Evolutionary conservation across 2,329 filamentous ascomycete species (phyloP).

Genomic region (Claviceps africana): DNA sequence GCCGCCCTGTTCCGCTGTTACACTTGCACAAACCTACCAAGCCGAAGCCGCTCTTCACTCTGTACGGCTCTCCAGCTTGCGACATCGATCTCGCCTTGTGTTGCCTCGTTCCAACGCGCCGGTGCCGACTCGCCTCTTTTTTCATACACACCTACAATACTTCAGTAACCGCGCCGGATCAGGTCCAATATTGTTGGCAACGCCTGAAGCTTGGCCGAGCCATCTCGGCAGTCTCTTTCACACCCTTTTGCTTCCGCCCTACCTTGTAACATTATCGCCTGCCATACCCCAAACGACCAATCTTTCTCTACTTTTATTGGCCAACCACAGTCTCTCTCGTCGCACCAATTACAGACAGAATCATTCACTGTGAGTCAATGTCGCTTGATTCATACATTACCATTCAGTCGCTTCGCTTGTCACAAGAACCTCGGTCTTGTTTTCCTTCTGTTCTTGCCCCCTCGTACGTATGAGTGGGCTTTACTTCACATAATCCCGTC

Average conservation of each 20-base stretch:
- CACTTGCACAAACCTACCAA: slow-evolving; percentile 9
- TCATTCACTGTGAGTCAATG: slow-evolving; percentile 20
- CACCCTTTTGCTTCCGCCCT: slow-evolving; percentile 7
- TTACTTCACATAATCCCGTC: not conserved
- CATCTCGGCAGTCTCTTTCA: slow-evolving; percentile 16
- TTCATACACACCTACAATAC: slow-evolving; percentile 14
- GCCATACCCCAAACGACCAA: slow-evolving; percentile 6
- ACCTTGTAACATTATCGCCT: slow-evolving; percentile 7
- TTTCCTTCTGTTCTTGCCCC: not conserved
- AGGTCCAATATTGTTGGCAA: slow-evolving; percentile 22
- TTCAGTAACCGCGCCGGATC: slow-evolving; percentile 17
- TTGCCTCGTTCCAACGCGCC: slow-evolving; percentile 17
- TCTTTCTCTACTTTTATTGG: slow-evolving; percentile 1
- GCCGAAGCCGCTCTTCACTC: slow-evolving; percentile 5
- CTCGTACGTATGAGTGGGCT: no score
- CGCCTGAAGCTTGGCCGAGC: slow-evolving; percentile 17
- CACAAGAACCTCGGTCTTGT: slow-evolving; percentile 3
- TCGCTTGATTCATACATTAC: slow-evolving; percentile 14
- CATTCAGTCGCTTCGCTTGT: slow-evolving; percentile 6
- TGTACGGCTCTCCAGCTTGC: slow-evolving; percentile 9
- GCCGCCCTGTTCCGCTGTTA: slow-evolving; percentile 3
- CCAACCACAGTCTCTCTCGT: slow-evolving; percentile 7
- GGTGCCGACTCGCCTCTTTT: slow-evolving; percentile 21
- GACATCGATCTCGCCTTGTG: slow-evolving; percentile 19
- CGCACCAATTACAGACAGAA: slow-evolving; percentile 17